Evolutionary conservation across 345 rosid species (phyloP).

Genomic region (Rhodamnia rubescens): DNA sequence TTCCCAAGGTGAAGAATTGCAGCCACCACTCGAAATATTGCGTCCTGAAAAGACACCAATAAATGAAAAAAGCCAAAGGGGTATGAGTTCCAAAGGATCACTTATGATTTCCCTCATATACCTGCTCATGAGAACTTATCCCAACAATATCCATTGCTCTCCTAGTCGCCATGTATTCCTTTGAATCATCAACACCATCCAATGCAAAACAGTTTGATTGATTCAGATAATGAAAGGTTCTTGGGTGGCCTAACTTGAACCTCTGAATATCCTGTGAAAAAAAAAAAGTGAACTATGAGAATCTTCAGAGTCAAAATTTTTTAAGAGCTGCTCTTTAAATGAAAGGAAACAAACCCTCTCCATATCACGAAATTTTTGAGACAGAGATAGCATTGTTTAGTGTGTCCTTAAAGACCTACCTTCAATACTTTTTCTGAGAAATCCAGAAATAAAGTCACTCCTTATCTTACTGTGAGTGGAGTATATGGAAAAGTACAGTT

Average conservation of each 20-base stretch:
- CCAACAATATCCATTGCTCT: slow-evolving; percentile 97
- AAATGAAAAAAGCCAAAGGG: slow-evolving; percentile 1
- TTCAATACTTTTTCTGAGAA: background rate
- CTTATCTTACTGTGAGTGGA: background rate
- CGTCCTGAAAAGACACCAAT: slow-evolving; percentile 38
- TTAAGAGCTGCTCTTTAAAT: background rate
- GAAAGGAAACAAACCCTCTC: background rate
- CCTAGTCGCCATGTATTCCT: slow-evolving; percentile 77
- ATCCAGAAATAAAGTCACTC: background rate
- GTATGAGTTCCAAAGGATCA: background rate
- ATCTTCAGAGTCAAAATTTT: background rate
- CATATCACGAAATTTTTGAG: background rate
- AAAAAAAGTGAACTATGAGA: background rate
- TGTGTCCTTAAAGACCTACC: background rate
- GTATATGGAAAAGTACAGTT: background rate
- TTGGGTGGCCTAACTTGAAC: slow-evolving; percentile 78
- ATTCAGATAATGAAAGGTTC: slow-evolving; percentile 84
- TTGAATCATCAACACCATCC: slow-evolving; percentile 73
- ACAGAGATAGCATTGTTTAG: background rate
- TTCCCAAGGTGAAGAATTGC: slow-evolving; percentile 94
- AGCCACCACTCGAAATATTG: slow-evolving; percentile 86
- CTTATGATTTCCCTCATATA: slow-evolving; percentile 11
- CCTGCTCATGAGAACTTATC: slow-evolving; percentile 85
- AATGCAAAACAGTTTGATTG: slow-evolving; percentile 86
- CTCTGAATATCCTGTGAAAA: slow-evolving; percentile 58